phyloP scores from a whole-genome alignment of 2,329 filamentous ascomycete genomes.

The Phyllosticta citribraziliensis region DNA sequence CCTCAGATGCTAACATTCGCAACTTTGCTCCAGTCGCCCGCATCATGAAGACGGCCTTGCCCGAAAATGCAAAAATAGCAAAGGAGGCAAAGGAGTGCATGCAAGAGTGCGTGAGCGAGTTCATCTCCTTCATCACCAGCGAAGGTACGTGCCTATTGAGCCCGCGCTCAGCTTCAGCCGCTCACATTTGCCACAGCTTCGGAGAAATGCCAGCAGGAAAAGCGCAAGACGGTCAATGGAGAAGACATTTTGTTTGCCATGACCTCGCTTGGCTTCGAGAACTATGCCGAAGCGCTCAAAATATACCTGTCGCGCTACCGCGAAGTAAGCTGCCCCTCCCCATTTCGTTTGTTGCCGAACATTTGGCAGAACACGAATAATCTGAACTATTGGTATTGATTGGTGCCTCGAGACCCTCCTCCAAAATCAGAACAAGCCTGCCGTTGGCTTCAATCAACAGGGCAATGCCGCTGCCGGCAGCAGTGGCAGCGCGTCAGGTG shows the following conservation, averaged over 20 bases:
- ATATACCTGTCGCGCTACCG: conserved; percentile 97
- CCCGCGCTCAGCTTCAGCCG: conserved; percentile 2
- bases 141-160: conserved; percentile 56
- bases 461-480: conserved; percentile 21
- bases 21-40: conserved; percentile 94
- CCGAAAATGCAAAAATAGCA: conserved; percentile 97
- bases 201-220: conserved; percentile 98
- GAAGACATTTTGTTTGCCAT: conserved; percentile 98
- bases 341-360: conserved; percentile 13
- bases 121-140: conserved; percentile 99
- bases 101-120: conserved; percentile 99
- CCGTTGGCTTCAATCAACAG: conserved; percentile 26
- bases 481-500: conserved; percentile 16
- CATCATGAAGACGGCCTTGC: conserved; percentile 97
- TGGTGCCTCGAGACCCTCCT: conserved; percentile 64
- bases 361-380: conserved; percentile 22
- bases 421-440: conserved; percentile 52
- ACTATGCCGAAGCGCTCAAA: conserved; percentile 95
- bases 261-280: conserved; percentile 97
- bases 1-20: conserved; percentile 83
- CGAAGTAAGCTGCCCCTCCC: conserved; percentile 60
- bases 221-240: conserved; percentile 97
- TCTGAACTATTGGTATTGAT: conserved; percentile 43
- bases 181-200: conserved; percentile 53
- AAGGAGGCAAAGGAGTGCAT: conserved; percentile 99